Conservation (phyloP, 164 flowering plant genomes). For the Cinnamomum micranthum region DNA sequence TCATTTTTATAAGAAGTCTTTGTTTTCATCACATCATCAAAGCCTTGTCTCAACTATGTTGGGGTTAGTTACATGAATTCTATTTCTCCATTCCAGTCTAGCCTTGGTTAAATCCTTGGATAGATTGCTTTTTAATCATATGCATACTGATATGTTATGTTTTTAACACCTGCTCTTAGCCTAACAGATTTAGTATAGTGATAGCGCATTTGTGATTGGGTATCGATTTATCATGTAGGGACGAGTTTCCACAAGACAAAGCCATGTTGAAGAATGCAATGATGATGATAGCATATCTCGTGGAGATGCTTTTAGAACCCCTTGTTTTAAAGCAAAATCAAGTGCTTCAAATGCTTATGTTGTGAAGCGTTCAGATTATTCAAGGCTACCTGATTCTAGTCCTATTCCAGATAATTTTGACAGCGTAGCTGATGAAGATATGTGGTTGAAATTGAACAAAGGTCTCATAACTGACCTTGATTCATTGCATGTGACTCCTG, state of each 20-base stretch:
- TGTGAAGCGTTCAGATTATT: slow-evolving; percentile 53
- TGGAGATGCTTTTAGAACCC: slow-evolving; percentile 62
- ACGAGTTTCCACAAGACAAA: slow-evolving; percentile 27
- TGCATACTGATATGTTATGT: no score
- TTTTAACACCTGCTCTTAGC: no score
- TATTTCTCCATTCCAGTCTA: background rate
- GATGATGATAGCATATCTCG: slow-evolving; percentile 23
- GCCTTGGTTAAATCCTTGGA: background rate
- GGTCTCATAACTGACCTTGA: slow-evolving; percentile 82
- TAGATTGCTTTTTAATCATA: no score
- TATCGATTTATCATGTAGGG: slow-evolving; percentile 16
- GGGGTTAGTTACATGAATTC: background rate
- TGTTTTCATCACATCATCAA: background rate
- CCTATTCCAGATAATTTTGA: slow-evolving; percentile 72
- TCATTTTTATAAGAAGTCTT: no score
- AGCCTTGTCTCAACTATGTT: background rate
- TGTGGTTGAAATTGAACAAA: slow-evolving; percentile 85
- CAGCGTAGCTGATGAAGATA: slow-evolving; percentile 88
- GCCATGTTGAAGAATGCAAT: slow-evolving; percentile 33
- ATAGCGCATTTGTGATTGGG: background rate
- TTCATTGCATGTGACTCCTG: slow-evolving; percentile 66
- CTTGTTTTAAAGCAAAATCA: slow-evolving; percentile 53
- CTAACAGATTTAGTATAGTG: background rate
- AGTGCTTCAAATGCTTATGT: slow-evolving; percentile 66
- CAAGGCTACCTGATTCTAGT: slow-evolving; percentile 56